phyloP scores from a whole-genome alignment of 2,329 filamentous ascomycete genomes.

The Fusarium tjaetaba region DNA sequence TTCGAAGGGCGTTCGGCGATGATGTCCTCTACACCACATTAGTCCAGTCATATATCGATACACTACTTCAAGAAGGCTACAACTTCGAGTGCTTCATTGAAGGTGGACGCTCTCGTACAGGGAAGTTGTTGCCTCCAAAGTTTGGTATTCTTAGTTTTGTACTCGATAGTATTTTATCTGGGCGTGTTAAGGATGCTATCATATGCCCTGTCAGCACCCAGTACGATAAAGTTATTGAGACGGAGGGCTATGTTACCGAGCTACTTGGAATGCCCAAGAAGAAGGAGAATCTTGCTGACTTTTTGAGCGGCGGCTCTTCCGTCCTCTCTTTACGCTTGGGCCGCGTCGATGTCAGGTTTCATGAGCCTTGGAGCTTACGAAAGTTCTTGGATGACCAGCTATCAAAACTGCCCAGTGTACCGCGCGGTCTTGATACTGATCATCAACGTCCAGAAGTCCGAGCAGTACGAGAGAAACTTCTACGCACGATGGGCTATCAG shows the following conservation, averaged over 20 bases:
- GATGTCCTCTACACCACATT: conserved; percentile 90
- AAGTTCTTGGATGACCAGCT: conserved; percentile 84
- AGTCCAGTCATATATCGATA: conserved; percentile 97
- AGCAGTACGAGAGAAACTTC: conserved; percentile 73
- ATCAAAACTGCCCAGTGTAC: conserved; percentile 57
- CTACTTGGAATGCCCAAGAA: conserved; percentile 93
- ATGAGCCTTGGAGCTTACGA: conserved; percentile 92
- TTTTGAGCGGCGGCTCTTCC: conserved; percentile 84
- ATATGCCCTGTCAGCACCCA: conserved; percentile 97
- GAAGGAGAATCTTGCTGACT: conserved; percentile 91
- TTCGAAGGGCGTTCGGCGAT: conserved; percentile 89
- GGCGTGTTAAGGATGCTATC: conserved; percentile 87
- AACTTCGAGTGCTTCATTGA: conserved; percentile 99
- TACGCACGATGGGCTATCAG: conserved; percentile 90
- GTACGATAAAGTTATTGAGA: conserved; percentile 99
- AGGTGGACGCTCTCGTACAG: conserved; percentile 89
- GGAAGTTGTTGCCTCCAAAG: conserved; percentile 92
- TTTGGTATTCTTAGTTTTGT: conserved; percentile 95
- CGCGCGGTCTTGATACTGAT: conserved; percentile 57
- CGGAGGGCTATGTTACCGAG: conserved; percentile 95
- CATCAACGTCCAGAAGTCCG: conserved; percentile 59
- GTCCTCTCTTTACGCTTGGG: conserved; percentile 89
- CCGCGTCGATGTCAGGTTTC: conserved; percentile 93
- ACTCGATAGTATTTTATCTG: conserved; percentile 87
- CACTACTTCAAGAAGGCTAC: conserved; percentile 86